Base-by-base conservation (phyloP, 441 rosid genomes). In the California macrophylla region DNA sequence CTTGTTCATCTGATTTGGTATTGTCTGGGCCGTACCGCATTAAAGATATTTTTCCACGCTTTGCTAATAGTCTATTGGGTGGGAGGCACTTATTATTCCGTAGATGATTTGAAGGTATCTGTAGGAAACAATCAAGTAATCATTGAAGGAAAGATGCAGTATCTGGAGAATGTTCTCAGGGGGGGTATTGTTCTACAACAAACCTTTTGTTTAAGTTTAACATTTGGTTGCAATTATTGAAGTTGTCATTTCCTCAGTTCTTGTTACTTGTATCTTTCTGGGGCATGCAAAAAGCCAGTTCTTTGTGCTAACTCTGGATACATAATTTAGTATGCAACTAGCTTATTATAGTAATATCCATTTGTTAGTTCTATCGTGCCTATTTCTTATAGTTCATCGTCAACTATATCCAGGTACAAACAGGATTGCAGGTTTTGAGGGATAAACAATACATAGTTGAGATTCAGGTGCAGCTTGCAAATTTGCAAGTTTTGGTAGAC, bases 131-230 rank as follows among this genome's bases (percentile, higher is more conserved):
- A 85, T 82, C 82, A 90, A 0, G 97, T 86, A 71, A 87, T 77
- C 70, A 80, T 84, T 32, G 96, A 93, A 72, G 97, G 94, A 56
- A 90, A 87, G 74, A 75, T 91, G 88, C 88, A 89, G 71, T 92
- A 82, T 58, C 79, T 93, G 79, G 96, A 75, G 91, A 93, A 16
- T 5, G 18, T 50, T 50, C 58, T 50, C 21, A 50, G 58, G 58
- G 58, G 58, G 18, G 93, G 98, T 93, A 83, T 68, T 29, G 66
- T 66, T 50, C 25, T 54, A 36, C 21, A 52, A 16, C 24, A 15
- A n/a, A 6, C 36, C 26, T 66, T 32, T 76, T 58, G 20, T 6
- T 9, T 30, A 6, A 64, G 66, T 64, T 32, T 36, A 47, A 38
- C 32, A 10, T 15, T 64, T 58, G 47, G 56, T n/a, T n/a, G n/a